A percentile compares a stretch with the other conserved stretches of the same genome.
Evolutionary conservation across 345 rosid genomes (phyloP).

Genomic region (Camelina neglecta): DNA sequence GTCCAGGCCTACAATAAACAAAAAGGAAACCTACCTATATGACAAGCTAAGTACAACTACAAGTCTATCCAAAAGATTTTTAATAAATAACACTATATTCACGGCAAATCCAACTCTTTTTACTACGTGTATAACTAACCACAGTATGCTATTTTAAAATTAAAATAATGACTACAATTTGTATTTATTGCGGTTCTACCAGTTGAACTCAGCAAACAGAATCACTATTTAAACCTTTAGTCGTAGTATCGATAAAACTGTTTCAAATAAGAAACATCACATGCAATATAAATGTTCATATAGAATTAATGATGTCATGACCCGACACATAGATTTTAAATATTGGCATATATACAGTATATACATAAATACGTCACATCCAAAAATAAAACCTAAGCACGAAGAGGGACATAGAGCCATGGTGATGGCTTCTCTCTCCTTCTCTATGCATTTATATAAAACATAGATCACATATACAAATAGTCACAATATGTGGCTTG

Average conservation of each 20-base stretch:
- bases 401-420: conserved; percentile 33
- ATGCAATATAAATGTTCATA: conserved; percentile 42
- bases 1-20: no score
- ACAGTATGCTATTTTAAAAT: not conserved
- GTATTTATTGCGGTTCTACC: conserved; percentile 31
- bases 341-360: not conserved
- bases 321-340: conserved; percentile 31
- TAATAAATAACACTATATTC: not conserved
- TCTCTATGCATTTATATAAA: not conserved
- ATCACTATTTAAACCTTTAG: conserved; percentile 40
- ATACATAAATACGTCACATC: conserved; percentile 45
- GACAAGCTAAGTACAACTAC: no score
- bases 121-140: not conserved
- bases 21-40: no score
- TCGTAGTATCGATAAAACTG: conserved; percentile 35
- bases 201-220: conserved; percentile 41
- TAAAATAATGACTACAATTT: not conserved
- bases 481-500: conserved; percentile 40
- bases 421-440: conserved; percentile 34
- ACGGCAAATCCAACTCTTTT: not conserved
- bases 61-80: not conserved
- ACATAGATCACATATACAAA: conserved; percentile 11
- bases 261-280: conserved; percentile 41
- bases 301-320: conserved; percentile 33
- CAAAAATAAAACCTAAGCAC: conserved; percentile 40